These are phyloP conservation scores for Adansonia rubrostipa DNA, from an alignment of 441 rosid species.

Conservation along the genomic window DNA sequence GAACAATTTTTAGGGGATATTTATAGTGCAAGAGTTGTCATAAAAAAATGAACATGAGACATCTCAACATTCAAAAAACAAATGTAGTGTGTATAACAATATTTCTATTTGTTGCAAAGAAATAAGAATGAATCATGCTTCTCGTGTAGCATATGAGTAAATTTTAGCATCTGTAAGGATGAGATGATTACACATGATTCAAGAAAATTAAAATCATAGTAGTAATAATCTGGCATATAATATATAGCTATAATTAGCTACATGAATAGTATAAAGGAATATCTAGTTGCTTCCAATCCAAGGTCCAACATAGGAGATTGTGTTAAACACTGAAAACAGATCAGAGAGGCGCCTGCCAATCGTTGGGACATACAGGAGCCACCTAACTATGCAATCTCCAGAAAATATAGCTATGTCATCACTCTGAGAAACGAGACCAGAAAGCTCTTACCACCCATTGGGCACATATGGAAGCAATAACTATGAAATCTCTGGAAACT, in stretches of 20 bases:
- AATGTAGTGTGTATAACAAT: not conserved
- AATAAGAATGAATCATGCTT: not conserved
- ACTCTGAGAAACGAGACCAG: not conserved
- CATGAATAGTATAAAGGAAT: not conserved
- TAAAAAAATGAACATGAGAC: not conserved
- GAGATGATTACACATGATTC: not conserved
- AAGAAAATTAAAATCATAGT: not conserved
- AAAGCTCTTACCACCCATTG: not conserved
- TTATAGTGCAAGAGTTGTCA: slow-evolving; percentile 5
- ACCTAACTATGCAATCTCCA: not conserved
- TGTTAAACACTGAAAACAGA: not conserved
- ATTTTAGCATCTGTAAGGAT: not conserved
- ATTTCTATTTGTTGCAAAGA: not conserved
- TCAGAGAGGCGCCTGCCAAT: not conserved
- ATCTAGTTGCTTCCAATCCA: not conserved
- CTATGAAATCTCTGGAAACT: slow-evolving; percentile 1
- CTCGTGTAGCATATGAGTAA: not conserved
- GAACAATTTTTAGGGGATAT: not conserved
- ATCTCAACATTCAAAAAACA: not conserved
- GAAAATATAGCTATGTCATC: not conserved
- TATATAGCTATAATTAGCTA: too few species aligned
- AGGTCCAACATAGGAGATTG: not conserved
- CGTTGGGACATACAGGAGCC: not conserved
- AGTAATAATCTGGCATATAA: too few species aligned
- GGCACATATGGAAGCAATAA: not conserved